Evolutionary conservation across 1,139 yeast species (phyloP).

Genomic region (Nakaseomyces uthaithaninus): DNA sequence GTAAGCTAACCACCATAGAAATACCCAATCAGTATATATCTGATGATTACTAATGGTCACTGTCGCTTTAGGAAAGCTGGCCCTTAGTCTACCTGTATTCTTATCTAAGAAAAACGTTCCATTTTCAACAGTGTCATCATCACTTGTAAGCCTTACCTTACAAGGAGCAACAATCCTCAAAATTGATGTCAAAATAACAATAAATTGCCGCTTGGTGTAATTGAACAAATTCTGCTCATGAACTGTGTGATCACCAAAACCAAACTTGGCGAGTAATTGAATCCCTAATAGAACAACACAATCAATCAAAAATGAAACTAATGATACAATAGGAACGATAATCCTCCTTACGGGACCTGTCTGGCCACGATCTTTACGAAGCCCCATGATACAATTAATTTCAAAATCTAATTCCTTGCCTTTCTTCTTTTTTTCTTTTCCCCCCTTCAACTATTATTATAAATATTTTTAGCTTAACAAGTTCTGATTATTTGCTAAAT

Average conservation of each 20-base stretch:
- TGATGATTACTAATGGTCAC: slow-evolving; percentile 65
- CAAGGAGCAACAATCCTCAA: slow-evolving; percentile 30
- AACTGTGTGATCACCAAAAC: slow-evolving; percentile 14
- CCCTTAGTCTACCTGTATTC: slow-evolving; percentile 18
- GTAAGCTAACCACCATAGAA: slow-evolving; percentile 80
- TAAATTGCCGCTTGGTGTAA: slow-evolving; percentile 26
- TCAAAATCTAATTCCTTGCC: too few species aligned
- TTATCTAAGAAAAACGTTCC: slow-evolving; percentile 22
- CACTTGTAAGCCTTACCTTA: slow-evolving; percentile 28
- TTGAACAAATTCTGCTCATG: slow-evolving; percentile 22
- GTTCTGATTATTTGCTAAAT: too few species aligned
- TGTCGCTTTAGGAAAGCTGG: slow-evolving; percentile 21
- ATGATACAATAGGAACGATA: slow-evolving; percentile 10
- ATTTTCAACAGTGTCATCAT: slow-evolving; percentile 22
- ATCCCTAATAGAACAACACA: slow-evolving; percentile 16
- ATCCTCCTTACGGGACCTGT: slow-evolving; percentile 8
- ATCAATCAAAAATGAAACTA: slow-evolving; percentile 18
- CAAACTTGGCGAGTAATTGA: slow-evolving; percentile 15
- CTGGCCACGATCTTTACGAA: slow-evolving; percentile 5
- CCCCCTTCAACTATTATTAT: too few species aligned
- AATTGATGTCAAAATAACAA: slow-evolving; percentile 25
- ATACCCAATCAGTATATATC: slow-evolving; percentile 91
- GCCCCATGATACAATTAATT: background rate
- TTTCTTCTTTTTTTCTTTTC: too few species aligned
- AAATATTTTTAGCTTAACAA: too few species aligned